A percentile compares a stretch with the other conserved stretches of the same genome.
Conservation (phyloP, 1,284 basidiomycete genomes). For the Moniliophthora roreri region DNA sequence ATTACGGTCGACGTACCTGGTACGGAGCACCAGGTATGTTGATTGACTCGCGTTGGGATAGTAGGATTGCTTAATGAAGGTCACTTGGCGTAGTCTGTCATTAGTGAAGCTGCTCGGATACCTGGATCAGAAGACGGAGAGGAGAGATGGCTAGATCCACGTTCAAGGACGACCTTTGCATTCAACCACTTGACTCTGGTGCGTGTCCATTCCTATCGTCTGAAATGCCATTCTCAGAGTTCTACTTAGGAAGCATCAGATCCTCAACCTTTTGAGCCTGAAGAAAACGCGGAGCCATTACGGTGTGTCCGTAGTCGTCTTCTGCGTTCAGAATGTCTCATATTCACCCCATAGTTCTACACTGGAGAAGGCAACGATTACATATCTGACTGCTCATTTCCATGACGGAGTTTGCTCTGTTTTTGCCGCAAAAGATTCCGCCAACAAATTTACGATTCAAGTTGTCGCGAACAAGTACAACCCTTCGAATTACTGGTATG, state of each 20-base stretch:
- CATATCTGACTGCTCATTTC: conserved; percentile 80
- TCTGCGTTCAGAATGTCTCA: background rate
- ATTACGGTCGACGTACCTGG: conserved; percentile 79
- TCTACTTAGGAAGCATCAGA: conserved; percentile 71
- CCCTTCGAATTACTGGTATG: conserved; percentile 83
- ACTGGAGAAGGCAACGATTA: conserved; percentile 65
- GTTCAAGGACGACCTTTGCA: conserved; percentile 72
- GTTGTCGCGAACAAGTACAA: conserved; percentile 94
- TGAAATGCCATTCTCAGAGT: conserved; percentile 9
- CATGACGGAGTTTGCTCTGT: conserved; percentile 71
- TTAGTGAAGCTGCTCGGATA: conserved; percentile 67
- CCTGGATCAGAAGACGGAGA: conserved; percentile 36
- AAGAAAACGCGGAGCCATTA: conserved; percentile 69
- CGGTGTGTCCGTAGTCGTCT: conserved; percentile 49
- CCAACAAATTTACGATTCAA: conserved; percentile 67
- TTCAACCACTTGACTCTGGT: conserved; percentile 85
- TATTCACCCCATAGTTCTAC: conserved; percentile 64
- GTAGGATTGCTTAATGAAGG: conserved; percentile 3
- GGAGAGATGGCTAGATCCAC: conserved; percentile 80
- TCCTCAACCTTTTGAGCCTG: conserved; percentile 59
- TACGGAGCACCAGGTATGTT: conserved; percentile 65
- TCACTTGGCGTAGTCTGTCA: conserved; percentile 55
- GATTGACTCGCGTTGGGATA: background rate
- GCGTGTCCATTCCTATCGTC: conserved; percentile 28
- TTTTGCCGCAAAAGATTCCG: conserved; percentile 49